Conservation (phyloP, 2,329 filamentous ascomycete genomes). For the Fusarium sp. region DNA sequence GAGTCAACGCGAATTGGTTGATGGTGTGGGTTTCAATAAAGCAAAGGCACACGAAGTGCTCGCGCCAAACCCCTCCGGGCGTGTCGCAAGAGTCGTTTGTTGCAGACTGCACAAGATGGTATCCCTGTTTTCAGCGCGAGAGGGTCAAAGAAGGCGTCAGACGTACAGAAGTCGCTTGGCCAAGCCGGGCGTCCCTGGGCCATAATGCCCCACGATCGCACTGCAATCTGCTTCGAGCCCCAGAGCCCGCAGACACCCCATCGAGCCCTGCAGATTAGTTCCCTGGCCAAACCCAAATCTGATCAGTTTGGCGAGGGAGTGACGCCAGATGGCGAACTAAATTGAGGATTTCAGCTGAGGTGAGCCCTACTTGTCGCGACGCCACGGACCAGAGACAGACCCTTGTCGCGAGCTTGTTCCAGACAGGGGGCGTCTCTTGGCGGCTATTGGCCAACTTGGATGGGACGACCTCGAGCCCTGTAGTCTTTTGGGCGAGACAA, state of each 20-base stretch:
- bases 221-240: conserved; percentile 50
- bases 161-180: conserved; percentile 38
- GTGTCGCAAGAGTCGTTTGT: conserved; percentile 32
- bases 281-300: conserved; percentile 40
- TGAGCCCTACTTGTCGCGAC: conserved; percentile 55
- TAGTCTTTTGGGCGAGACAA: conserved; percentile 34
- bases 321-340: conserved; percentile 48
- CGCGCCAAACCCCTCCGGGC: conserved; percentile 38
- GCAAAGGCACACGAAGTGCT: conserved; percentile 7
- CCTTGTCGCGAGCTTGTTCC: conserved; percentile 52
- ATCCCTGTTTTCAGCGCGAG: conserved; percentile 52
- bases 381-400: conserved; percentile 46
- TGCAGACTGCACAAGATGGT: conserved; percentile 43
- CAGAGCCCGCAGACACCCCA: conserved; percentile 25
- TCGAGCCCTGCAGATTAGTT: conserved; percentile 41
- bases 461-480: conserved; percentile 37
- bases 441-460: conserved; percentile 48
- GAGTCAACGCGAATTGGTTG: conserved; percentile 26
- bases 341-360: conserved; percentile 57
- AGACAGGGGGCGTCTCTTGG: conserved; percentile 42
- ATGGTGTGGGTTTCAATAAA: conserved; percentile 30
- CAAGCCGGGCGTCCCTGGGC: conserved; percentile 44
- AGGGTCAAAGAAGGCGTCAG: conserved; percentile 47
- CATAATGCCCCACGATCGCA: conserved; percentile 50
- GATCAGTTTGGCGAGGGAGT: conserved; percentile 45